A percentile compares a stretch with the other conserved stretches of the same genome.
phyloP scores from a whole-genome alignment of 2,329 filamentous ascomycete genomes.

The Fusarium pseudograminearum region DNA sequence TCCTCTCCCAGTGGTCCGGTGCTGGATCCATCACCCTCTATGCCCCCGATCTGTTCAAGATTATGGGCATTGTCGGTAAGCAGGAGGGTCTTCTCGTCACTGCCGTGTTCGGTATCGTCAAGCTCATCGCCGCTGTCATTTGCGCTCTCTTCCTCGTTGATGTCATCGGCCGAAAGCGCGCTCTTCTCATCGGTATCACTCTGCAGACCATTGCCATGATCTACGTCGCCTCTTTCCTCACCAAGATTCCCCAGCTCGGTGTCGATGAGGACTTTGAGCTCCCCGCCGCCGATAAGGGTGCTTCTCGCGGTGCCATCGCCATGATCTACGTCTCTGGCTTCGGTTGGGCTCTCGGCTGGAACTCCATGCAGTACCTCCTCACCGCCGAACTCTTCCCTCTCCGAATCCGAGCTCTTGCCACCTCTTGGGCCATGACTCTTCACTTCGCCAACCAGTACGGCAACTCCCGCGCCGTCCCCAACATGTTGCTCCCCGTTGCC shows the following conservation, averaged over 20 bases:
- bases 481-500: slow-evolving; percentile 71
- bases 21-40: slow-evolving; percentile 82
- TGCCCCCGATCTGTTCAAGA: slow-evolving; percentile 77
- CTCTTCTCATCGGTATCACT: slow-evolving; percentile 70
- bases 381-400: slow-evolving; percentile 83
- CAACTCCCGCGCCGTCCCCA: slow-evolving; percentile 78
- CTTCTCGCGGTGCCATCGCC: slow-evolving; percentile 75
- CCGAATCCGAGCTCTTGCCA: slow-evolving; percentile 76
- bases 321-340: slow-evolving; percentile 79
- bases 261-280: slow-evolving; percentile 62
- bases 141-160: slow-evolving; percentile 86
- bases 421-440: slow-evolving; percentile 79
- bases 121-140: slow-evolving; percentile 73
- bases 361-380: slow-evolving; percentile 82
- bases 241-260: slow-evolving; percentile 70
- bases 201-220: slow-evolving; percentile 71
- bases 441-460: slow-evolving; percentile 86
- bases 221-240: slow-evolving; percentile 72
- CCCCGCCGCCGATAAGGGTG: slow-evolving; percentile 61
- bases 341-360: slow-evolving; percentile 80
- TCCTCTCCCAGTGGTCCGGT: slow-evolving; percentile 80
- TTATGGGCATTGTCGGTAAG: slow-evolving; percentile 76
- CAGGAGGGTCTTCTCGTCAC: slow-evolving; percentile 79
- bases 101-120: slow-evolving; percentile 80
- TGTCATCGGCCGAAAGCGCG: slow-evolving; percentile 79